Conservation (phyloP, 1,284 basidiomycete genomes). For the Coniophora puteana region DNA sequence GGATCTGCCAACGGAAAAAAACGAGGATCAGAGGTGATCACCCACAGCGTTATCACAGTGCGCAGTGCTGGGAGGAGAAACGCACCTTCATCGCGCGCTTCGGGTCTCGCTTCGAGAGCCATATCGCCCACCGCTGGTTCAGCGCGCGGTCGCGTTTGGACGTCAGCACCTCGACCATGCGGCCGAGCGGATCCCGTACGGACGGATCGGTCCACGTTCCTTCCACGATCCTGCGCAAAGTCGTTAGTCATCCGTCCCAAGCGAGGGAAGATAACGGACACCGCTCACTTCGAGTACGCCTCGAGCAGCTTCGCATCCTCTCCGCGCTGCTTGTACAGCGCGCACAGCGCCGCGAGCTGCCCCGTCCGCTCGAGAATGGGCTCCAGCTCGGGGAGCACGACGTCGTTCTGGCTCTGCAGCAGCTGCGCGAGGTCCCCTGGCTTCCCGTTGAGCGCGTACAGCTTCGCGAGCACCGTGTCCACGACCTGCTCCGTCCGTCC, state of each 20-base stretch:
- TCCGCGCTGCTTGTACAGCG: slow-evolving; percentile 57
- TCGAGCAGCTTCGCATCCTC: slow-evolving; percentile 62
- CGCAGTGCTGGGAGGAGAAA: neutral
- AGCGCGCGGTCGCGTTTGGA: slow-evolving; percentile 48
- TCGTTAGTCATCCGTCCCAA: neutral
- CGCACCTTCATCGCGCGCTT: slow-evolving; percentile 71
- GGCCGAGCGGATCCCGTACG: slow-evolving; percentile 62
- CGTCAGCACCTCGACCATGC: slow-evolving; percentile 48
- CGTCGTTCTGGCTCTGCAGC: slow-evolving; percentile 47
- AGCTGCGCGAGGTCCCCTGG: slow-evolving; percentile 63
- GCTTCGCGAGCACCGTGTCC: slow-evolving; percentile 78
- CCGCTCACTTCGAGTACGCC: slow-evolving; percentile 65
- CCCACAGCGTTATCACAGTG: neutral
- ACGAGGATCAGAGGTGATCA: slow-evolving; percentile 1
- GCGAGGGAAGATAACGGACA: neutral
- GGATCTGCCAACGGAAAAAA: slow-evolving; percentile 36
- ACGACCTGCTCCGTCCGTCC: slow-evolving; percentile 69
- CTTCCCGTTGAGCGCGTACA: slow-evolving; percentile 64
- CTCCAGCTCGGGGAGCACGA: slow-evolving; percentile 66
- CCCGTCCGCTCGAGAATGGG: slow-evolving; percentile 47
- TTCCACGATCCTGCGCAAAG: slow-evolving; percentile 58
- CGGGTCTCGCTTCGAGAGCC: slow-evolving; percentile 71
- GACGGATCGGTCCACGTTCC: slow-evolving; percentile 58
- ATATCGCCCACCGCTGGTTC: slow-evolving; percentile 73
- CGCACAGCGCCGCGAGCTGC: slow-evolving; percentile 63